Base-by-base conservation (phyloP, 768 basidiomycete species). In the Boletus sensibilis region DNA sequence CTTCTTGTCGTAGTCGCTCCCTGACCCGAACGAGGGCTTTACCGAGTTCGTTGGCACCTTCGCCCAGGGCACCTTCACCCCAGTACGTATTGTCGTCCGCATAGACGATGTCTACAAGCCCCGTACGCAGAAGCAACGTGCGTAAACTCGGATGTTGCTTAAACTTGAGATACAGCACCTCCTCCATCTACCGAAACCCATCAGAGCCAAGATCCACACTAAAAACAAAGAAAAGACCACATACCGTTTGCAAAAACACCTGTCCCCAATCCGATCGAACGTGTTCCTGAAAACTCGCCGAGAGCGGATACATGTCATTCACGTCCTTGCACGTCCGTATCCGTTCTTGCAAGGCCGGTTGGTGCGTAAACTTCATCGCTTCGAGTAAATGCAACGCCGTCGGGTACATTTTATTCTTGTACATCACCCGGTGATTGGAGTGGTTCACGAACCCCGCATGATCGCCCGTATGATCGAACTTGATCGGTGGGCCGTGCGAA, bases 321-420 rank as follows among this genome's bases (percentile, higher is more conserved):
- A 73, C 69, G 23, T 68, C 75, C n/a, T 64, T 64, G 56, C 73
- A 73, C 13, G 57, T 63, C 50, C 87, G 77, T 53, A 92, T 86
- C 29, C 64, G 62, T 53, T 88, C 84, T 12, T 83, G 83, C 18
- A 87, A 61, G 0, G 80, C 78, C 0, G 80, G 82, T 3, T 75
- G 74, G 21, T 75, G 68, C 37, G 83, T 64, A 68, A 84, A 92
- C 67, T 88, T 88, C 64, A 88, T 74, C 10, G 89, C 88, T 70
- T 92, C 88, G 52, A 83, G 79, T n/a, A 92, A 76, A 61, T 92
- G 90, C 62, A 84, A 69, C 11, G 86, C 90, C 2, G 83, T 87
- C 2, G 87, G 87, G 61, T 85, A 93, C 40, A 71, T 68, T 51
- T 74, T 74, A 33, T 82, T 76, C 35, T 76, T 68, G 68, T 83